Percentiles rank a stretch among this genome's conserved stretches.
Conservation (phyloP, 208 protist species). For the Leishmania major region DNA sequence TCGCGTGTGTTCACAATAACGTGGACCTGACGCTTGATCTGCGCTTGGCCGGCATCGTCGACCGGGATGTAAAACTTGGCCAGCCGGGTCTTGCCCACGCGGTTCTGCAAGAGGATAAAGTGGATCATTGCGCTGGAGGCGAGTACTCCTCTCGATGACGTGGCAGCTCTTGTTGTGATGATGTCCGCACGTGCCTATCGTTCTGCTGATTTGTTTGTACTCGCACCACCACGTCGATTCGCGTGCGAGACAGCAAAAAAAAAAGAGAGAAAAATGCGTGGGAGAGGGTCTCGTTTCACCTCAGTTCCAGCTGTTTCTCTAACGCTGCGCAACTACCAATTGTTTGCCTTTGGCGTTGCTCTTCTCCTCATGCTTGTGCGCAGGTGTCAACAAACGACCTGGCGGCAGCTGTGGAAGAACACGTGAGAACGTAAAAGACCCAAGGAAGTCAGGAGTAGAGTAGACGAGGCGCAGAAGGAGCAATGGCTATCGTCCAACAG, state of each 20-base stretch:
- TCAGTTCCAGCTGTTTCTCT: neutral
- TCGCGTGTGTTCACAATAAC: constrained; percentile 95
- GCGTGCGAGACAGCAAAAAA: neutral
- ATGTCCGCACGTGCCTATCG: neutral
- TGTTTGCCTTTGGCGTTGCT: neutral
- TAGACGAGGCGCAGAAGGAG: constrained; percentile 21
- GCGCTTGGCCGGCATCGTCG: constrained; percentile 94
- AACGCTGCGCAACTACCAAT: neutral
- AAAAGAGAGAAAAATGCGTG: neutral
- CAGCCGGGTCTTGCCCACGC: constrained; percentile 98
- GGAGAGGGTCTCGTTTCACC: neutral
- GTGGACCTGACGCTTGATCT: constrained; percentile 97
- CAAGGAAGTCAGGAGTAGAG: neutral
- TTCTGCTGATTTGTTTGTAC: neutral
- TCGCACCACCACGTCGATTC: neutral
- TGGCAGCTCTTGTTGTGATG: neutral
- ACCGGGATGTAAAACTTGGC: constrained; percentile 98
- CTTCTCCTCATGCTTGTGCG: neutral
- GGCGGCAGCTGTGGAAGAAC: neutral
- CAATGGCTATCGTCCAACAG: neutral
- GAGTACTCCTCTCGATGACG: neutral
- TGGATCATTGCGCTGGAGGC: constrained; percentile 90
- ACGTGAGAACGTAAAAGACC: neutral
- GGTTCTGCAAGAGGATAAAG: constrained; percentile 99
- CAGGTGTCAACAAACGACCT: neutral